Base-by-base conservation (phyloP, 2,329 filamentous ascomycete species). In the Mollisia scopiformis region DNA sequence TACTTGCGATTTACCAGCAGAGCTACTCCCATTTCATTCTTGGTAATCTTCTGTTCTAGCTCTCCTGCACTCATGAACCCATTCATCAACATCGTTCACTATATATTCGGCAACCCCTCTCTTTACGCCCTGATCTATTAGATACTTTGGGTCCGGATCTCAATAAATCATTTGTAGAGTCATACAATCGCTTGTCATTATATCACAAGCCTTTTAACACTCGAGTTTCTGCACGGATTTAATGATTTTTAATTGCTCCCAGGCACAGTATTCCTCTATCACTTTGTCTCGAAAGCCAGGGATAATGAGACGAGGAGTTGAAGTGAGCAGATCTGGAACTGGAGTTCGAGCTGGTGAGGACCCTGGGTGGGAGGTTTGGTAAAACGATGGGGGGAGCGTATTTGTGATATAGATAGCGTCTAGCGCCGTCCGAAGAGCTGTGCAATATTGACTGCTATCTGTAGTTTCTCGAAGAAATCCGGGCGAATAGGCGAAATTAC, bases 71-170 rank as follows among this genome's bases (percentile, higher is more conserved):
- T 51, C 10, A 47, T 66, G 43, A 16, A 64, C 57, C 66, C 59
- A 70, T 19, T 59, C n/a, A 21, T 65, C 47, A 51, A 76, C 75
- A 57, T 75, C 72, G 50, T 59, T 57, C 21, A 75, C 66, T 59
- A 75, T 71, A 33, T 69, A 67, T n/a, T 66, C 57, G 14, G 72
- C 71, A 65, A 70, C 55, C 21, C 73, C 71, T 31, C 57, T 63
- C 59, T 72, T 74, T 30, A 76, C 62, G 2, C 70, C 72, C 41
- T 64, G 62, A 33, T 69, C 56, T 51, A 72, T 65, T 52, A 74
- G 73, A 59, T 75, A 75, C 27, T 63, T 57, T 46, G 65, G 54
- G 54, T 76, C 61, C 65, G 68, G 67, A 58, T 75, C 69, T 14
- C 70, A 46, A 57, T 66, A 62, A 28, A 76, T 63, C 61, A 69